Percentiles rank a stretch among this genome's conserved stretches.
Conservation (phyloP, 169 alveolate species). For the Plasmodium gonderi region DNA sequence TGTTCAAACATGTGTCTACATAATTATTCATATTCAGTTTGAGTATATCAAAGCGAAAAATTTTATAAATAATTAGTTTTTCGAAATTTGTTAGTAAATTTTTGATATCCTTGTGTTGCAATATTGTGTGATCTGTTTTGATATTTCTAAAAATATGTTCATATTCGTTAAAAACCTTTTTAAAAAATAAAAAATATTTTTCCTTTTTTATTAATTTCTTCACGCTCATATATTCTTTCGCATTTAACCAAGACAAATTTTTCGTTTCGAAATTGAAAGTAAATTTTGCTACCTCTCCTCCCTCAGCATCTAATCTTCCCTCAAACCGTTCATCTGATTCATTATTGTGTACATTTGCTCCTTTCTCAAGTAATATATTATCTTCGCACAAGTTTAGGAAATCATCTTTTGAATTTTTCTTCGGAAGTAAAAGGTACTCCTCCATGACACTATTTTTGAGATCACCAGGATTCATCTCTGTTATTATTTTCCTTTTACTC, state of each 20-base stretch:
- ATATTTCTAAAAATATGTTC: constrained; percentile 61
- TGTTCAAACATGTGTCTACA: constrained; percentile 46
- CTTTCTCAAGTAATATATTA: not conserved
- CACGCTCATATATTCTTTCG: constrained; percentile 50
- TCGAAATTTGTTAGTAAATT: constrained; percentile 42
- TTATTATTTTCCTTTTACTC: not conserved
- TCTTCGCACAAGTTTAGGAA: constrained; percentile 34
- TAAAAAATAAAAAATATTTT: constrained; percentile 53
- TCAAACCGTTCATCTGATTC: not conserved
- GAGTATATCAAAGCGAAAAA: constrained; percentile 58
- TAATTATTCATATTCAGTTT: constrained; percentile 64
- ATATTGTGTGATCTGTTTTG: constrained; percentile 64
- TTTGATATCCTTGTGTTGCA: constrained; percentile 62
- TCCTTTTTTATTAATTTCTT: constrained; percentile 52
- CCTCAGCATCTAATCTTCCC: not conserved
- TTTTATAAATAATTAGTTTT: constrained; percentile 66
- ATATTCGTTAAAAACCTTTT: constrained; percentile 67
- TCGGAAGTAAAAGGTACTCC: constrained; percentile 18
- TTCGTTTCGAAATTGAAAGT: constrained; percentile 62
- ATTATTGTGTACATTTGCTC: not conserved
- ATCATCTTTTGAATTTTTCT: constrained; percentile 36
- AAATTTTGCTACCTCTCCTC: not conserved
- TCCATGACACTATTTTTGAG: not conserved
- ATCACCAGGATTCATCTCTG: not conserved
- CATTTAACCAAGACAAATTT: constrained; percentile 55